Base-by-base conservation (phyloP, 2,329 filamentous ascomycete species). In the Pseudogymnoascus sp. region DNA sequence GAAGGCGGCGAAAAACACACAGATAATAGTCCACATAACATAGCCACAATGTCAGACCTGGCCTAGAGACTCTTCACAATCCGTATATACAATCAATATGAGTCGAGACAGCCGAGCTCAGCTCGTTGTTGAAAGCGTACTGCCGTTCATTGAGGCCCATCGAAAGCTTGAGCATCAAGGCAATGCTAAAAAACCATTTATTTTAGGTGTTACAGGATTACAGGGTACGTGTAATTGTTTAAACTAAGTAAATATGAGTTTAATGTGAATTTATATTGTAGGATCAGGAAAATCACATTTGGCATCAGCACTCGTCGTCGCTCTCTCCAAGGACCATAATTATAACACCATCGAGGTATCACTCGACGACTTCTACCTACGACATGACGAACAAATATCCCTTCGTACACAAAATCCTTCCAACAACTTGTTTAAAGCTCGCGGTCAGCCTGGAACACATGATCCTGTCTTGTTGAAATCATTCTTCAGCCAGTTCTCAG, bases 341-440 rank as follows among this genome's bases (percentile, higher is more conserved):
- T 46, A 46, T 46, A 46, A 46, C 21, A 46, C 42, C 12, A 46
- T 46, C 21, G 42, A 46, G 42, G 42, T 46, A 21, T 46, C 42
- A 46, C 42, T 96, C 67, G 93, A 97, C 74, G 92, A 96, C 77
- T 87, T 97, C 69, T 96, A 97, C 77, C 85, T 96, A 62, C 82
- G 85, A 12, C 90, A 90, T 73, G 77, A 79, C 21, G 82, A 88
- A 67, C 90, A 95, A 74, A 73, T 82, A 28, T 78, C 80, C 1
- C 83, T 96, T 21, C 86, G 89, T 25, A 75, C 81, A 50, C 75
- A 82, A 5, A 80, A 95, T 71, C 84, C 89, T 0, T 75, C 82
- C 38, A 96, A 96, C 71, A 83, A 84, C 18, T 82, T 97, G 2
- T 80, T 96, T 56, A 89, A 91, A 70, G 88, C 91, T 69, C 85